Base-by-base conservation (phyloP, 768 basidiomycete species). In the Lactarius hatsudake region DNA sequence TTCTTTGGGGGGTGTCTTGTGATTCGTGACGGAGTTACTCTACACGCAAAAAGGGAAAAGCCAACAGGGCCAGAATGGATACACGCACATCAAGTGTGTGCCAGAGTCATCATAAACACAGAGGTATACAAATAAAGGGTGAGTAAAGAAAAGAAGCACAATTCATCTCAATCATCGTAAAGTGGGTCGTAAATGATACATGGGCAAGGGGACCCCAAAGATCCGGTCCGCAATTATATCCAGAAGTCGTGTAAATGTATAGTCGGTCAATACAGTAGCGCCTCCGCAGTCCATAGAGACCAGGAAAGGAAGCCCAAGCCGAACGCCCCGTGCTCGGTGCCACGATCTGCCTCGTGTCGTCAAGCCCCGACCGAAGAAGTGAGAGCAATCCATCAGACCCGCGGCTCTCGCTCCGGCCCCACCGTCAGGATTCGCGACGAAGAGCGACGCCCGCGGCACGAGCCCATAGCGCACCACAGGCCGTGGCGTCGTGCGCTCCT, bases 391-490 rank as follows among this genome's bases (percentile, higher is more conserved):
- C 71, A 28, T 67, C 71, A n/a, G 71, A 74, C 32, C 63, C 57
- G 28, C 69, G 53, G 30, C 38, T 60, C 38, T 65, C 62, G 28
- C 67, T 53, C 36, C 53, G 36, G 69, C 42, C n/a, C 51, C 12
- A 20, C 62, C 71, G 72, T 89, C 87, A 20, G 91, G 90, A 76
- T 93, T 93, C 28, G 89, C 88, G 61, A 93, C 81, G 71, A 85
- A 93, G 36, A 93, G 79, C 68, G 85, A 84, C 23, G 84, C 77
- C 67, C 83, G 82, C 28, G 86, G 85, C 42, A 82, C 86, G 40
- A 92, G 81, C 15, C 89, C 90, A 74, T 92, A 93, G 32, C 83
- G 80, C 43, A 86, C 79, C 53, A 74, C 75, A 60, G 76, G 60
- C 3, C 70, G 55, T 3, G 62, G 69, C 62, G 64, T 66, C 71